Base-by-base conservation (phyloP, 306 rosid species). In the Cicer pinnatifidum region DNA sequence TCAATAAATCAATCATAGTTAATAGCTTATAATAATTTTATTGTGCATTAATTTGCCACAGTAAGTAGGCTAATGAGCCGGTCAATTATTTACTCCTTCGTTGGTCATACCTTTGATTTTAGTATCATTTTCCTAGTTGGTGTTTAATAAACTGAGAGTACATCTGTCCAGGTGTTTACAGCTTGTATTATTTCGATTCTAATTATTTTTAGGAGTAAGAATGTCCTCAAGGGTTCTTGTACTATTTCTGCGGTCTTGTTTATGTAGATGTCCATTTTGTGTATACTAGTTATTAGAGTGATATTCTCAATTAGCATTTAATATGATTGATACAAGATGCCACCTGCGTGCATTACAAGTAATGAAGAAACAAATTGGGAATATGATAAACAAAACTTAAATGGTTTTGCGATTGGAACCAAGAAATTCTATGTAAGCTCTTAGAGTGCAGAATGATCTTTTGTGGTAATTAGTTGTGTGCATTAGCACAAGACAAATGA, bases 401-500 rank as follows among this genome's bases (percentile, higher is more conserved):
- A 53, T 5, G 11, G 68, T 44, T 62, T 43, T 33, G 33, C 19
- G 43, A 78, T 53, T 63, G 53, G 78, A 79, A 54, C 51, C 56
- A 39, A 60, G 58, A 7, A 39, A 13, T 48, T 61, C 40, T 39
- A 50, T 52, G 76, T 62, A 33, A 62, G 59, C 59, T 50, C 67
- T 39, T 51, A 7, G 10, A 54, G 56, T 12, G 19, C 39, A 7
- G 33, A 41, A 11, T 35, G 61, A 46, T 72, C 52, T 65, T 39
- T 70, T 10, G 40, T 62, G 59, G 40, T 72, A 71, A 54, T 45
- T 56, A 41, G 28, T 37, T 43, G 12, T 23, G 28, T 44, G 17
- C 16, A 28, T 41, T 72, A 74, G 60, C 41, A 20, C 50, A 59
- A 58, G 78, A 15, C 58, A 72, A 10, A 59, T 51, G 54, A 84